A percentile compares a stretch with the other conserved stretches of the same genome.
phyloP scores from a whole-genome alignment of 2,329 filamentous ascomycete species.

The Fusarium lateritium region DNA sequence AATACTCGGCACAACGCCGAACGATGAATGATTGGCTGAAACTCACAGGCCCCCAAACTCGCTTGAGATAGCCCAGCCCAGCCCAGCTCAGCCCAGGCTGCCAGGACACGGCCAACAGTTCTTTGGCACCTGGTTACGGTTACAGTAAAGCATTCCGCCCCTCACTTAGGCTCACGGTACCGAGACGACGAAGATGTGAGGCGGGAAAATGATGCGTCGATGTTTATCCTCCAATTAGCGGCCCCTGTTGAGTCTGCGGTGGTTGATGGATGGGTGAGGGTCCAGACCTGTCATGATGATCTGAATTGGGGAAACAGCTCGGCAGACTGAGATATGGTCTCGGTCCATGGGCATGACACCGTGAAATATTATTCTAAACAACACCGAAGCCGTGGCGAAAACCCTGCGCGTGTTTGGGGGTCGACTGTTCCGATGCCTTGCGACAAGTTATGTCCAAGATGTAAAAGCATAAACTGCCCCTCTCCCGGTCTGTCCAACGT shows the following conservation, averaged over 20 bases:
- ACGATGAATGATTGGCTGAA: conserved; percentile 21
- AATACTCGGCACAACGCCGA: conserved; percentile 28
- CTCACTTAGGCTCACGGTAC: conserved; percentile 18
- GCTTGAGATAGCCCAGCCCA: conserved; percentile 6
- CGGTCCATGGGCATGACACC: neutral
- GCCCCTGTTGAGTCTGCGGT: conserved; percentile 25
- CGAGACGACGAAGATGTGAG: conserved; percentile 19
- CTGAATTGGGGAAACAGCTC: conserved; percentile 36
- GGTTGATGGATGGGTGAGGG: conserved; percentile 25
- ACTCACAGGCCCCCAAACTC: conserved; percentile 14
- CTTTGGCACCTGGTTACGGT: neutral
- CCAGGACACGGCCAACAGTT: conserved; percentile 10
- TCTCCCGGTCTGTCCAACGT: neutral
- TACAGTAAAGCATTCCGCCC: neutral
- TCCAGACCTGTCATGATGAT: conserved; percentile 15
- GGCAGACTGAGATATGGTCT: conserved; percentile 15
- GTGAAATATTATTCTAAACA: neutral
- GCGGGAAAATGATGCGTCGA: conserved; percentile 19
- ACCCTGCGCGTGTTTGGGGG: neutral
- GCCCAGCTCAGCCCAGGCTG: too few relatives aligned
- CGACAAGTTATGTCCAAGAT: neutral
- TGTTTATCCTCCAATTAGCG: conserved; percentile 49
- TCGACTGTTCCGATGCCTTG: neutral
- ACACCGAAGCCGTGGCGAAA: neutral
- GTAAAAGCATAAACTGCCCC: neutral